Conservation (phyloP, 306 rosid genomes). For the Pachyrhizus erosus region DNA sequence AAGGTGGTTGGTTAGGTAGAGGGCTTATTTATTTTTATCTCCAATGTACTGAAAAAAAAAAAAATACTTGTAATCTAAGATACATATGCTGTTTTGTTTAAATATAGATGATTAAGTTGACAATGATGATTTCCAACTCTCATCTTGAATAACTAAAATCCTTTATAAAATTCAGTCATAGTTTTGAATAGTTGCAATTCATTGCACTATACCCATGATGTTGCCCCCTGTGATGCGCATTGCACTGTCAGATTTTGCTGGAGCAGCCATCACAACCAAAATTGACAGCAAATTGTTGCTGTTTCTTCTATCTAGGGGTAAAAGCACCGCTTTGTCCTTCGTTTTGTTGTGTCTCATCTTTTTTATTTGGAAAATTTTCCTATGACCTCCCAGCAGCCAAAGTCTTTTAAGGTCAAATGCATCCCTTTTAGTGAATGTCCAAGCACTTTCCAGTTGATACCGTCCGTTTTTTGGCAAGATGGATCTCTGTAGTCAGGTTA, state of each 20-base stretch:
- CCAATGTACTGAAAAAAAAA: neutral
- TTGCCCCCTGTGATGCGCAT: neutral
- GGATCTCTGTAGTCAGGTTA: neutral
- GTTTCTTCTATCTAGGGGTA: neutral
- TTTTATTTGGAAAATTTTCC: too few relatives aligned
- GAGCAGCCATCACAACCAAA: neutral
- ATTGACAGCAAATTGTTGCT: neutral
- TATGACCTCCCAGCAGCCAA: too few relatives aligned
- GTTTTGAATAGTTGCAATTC: too few relatives aligned
- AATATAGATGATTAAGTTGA: neutral
- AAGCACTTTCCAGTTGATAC: too few relatives aligned
- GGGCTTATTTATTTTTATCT: neutral
- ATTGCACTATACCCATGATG: neutral
- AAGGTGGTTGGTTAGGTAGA: neutral
- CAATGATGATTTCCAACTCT: neutral
- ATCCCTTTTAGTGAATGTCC: too few relatives aligned
- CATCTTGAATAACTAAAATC: neutral
- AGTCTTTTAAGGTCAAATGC: too few relatives aligned
- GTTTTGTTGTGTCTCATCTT: neutral
- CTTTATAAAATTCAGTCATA: neutral
- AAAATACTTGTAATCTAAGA: neutral
- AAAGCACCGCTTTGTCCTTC: neutral
- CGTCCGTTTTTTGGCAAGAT: neutral
- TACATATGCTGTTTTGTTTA: neutral
- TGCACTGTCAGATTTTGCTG: neutral